Evolutionary conservation across 2,329 filamentous ascomycete genomes (phyloP), one percentile per base, ranked within the genome.

Genomic region (Macroventuria anomochaeta): DNA sequence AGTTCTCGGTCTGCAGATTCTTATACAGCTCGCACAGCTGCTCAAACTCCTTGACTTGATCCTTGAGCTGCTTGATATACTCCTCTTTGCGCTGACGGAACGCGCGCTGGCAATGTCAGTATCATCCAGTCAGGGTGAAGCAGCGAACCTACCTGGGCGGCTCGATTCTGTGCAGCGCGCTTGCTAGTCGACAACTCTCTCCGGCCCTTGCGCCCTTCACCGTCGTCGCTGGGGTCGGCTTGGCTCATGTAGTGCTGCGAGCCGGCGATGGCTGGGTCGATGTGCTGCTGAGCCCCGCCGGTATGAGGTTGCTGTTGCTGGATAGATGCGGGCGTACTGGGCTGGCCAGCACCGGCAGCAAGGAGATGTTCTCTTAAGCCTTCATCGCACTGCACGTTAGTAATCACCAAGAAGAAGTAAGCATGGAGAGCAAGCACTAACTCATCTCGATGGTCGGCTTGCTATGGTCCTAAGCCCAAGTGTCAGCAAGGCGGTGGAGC

Each of bases 21-120:
- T 96, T 95, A 76, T 85, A 91, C 50, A 84, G 85, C 58, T 89
- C 84, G 62, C 92, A 89, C 75, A 96, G 85, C 15, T 86, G 83
- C 63, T 85, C 83, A 62, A 86, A 90, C 25, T 95, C 90, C 67
- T 91, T 88, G 44, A 97, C 91, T 73, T 97, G 91, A 71, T 95
- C 89, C 76, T 99, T 95, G 6, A 99, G 84, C 74, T 96, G 96
- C 80, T 96, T 96, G 75, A 99, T 99, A 75, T 99, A 97, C 38
- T 91, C 90, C 77, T 99, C 95, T 74, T 99, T 99, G 59, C 95
- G 89, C 78, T 97, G 93, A 34, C 95, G 90, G 77, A 99, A 99
- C 34, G 95, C 95, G 73, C 95, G 87, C 93, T 99, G 62, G 18
- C 7, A 15, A 12, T 3, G 61, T 71, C 53, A 72, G 67, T 61